These are phyloP conservation scores for Cutaneotrichosporon cutaneum DNA, from an alignment of 1,284 basidiomycete species.

Conservation along the genomic window DNA sequence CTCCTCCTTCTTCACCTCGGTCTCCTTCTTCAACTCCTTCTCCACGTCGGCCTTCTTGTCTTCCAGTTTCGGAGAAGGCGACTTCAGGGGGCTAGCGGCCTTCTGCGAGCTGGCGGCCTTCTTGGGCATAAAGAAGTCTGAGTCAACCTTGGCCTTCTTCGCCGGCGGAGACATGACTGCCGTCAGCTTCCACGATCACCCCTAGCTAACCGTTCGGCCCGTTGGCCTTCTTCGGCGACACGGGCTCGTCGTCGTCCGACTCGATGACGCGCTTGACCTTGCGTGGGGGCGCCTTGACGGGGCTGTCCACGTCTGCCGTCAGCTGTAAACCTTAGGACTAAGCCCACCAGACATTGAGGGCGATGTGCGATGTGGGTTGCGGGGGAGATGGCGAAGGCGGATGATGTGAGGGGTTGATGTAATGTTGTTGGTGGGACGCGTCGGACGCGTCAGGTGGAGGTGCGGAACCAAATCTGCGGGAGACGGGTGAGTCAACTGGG, in stretches of 20 bases:
- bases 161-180: conserved; percentile 30
- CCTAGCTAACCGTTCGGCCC: conserved; percentile 14
- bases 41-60: conserved; percentile 3
- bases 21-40: conserved; percentile 10
- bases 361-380: background rate
- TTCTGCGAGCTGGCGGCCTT: background rate
- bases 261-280: conserved; percentile 65
- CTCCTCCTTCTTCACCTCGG: conserved; percentile 8
- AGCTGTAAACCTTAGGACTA: background rate
- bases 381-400: background rate
- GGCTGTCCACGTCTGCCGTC: conserved; percentile 29
- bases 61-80: background rate
- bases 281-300: conserved; percentile 27
- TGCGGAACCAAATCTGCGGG: conserved; percentile 1
- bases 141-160: conserved; percentile 38
- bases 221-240: conserved; percentile 10
- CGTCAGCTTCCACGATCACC: background rate
- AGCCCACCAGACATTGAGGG: conserved; percentile 23
- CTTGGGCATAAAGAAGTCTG: conserved; percentile 32
- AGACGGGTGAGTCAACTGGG: conserved; percentile 5
- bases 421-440: conserved; percentile 6
- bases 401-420: background rate
- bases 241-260: conserved; percentile 64
- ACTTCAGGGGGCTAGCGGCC: background rate
- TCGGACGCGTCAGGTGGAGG: conserved; percentile 7